These are phyloP conservation scores for Rhynchospora breviuscula DNA, from an alignment of 176 grass and related monocot genomes.

Conservation along the genomic window DNA sequence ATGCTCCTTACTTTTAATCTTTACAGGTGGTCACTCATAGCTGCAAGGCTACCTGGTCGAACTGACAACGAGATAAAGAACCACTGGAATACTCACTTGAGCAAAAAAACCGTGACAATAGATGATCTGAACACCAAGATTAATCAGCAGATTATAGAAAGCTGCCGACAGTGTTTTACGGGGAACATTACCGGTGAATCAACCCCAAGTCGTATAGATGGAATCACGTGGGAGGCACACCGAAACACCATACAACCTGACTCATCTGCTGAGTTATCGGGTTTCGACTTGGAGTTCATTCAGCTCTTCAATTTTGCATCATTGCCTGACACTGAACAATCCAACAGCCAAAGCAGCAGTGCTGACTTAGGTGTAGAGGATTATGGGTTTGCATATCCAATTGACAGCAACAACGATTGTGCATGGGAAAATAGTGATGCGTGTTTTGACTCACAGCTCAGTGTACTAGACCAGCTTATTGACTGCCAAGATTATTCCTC, in stretches of 20 bases:
- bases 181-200: background rate
- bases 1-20: background rate
- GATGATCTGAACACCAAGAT: slow-evolving; percentile 34
- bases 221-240: background rate
- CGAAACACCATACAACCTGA: background rate
- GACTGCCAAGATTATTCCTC: slow-evolving; percentile 19
- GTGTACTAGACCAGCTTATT: slow-evolving; percentile 7
- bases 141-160: background rate
- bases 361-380: slow-evolving; percentile 26
- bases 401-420: background rate
- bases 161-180: background rate
- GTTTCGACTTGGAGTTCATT: slow-evolving; percentile 15
- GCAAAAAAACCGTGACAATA: slow-evolving; percentile 36
- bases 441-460: slow-evolving; percentile 19
- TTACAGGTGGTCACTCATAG: slow-evolving; percentile 38
- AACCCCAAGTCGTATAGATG: background rate
- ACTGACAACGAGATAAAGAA: slow-evolving; percentile 50
- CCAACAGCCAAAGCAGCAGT: slow-evolving; percentile 20
- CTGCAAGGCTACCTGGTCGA: slow-evolving; percentile 36
- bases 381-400: slow-evolving; percentile 6
- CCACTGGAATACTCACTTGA: slow-evolving; percentile 55
- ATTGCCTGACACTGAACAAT: background rate
- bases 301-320: slow-evolving; percentile 24
- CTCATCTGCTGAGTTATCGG: slow-evolving; percentile 6
- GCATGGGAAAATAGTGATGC: background rate